Base-by-base conservation (phyloP, 768 basidiomycete genomes). In the Psilocybe sp. region DNA sequence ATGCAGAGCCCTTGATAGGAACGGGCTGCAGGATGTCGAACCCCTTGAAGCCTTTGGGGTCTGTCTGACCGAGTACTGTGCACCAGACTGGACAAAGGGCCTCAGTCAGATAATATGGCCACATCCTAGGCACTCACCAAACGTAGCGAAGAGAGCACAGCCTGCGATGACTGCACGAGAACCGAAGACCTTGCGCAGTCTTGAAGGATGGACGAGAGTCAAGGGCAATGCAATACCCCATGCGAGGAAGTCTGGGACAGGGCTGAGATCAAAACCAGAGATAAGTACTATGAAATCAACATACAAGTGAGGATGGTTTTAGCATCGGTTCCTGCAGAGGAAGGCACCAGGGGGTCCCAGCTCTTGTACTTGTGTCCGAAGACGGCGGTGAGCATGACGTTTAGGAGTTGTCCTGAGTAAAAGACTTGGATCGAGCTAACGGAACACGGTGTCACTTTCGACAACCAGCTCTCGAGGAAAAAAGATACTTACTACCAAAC, bases 261-360 rank as follows among this genome's bases (percentile, higher is more conserved):
- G 5, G 12, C 40, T 9, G 23, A 12, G 16, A 18, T 3, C 8
- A 19, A 10, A 13, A 41, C 16, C 10, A 8, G 36, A 31, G 23
- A 13, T 8, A 33, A 41, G 19, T n/a, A n/a, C n/a, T n/a, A 16
- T 4, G 10, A 19, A 16, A 14, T 0, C 14, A 14, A 40, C 54
- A 37, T 32, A 52, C 54, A 55, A 35, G 49, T 51, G 8, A 55
- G 47, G 34, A 55, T 48, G 16, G 54, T 55, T 46, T 55, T 52
- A 15, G 50, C 54, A 43, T 55, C 54, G n/a, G 54, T 55, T 20
- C 50, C 54, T 9, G 54, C 50, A 18, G 54, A 55, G 19, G 47
- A 8, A 28, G 54, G 54, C 12, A 55, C 15, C 1, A 34, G 4
- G 13, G 54, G 54, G 32, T 49, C 42, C 54, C 54, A 55, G 8